A percentile compares a stretch with the other conserved stretches of the same genome.
Evolutionary conservation across 768 basidiomycete genomes (phyloP).

Genomic region (Pulveroboletus sp.): DNA sequence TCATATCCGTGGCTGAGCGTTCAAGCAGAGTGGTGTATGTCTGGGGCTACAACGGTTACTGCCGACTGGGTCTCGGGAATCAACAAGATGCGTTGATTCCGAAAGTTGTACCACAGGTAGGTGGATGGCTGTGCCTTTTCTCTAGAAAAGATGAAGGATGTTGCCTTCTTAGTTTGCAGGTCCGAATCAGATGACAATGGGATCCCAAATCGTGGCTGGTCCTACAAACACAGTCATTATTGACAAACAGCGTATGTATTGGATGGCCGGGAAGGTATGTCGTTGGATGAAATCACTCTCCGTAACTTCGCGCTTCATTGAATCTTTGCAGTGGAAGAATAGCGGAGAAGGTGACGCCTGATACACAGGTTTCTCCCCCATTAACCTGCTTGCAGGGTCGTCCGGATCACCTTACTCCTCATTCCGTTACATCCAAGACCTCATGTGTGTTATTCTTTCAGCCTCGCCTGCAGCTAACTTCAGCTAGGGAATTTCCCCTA

Average conservation of each 20-base stretch:
- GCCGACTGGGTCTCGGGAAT: constrained; percentile 82
- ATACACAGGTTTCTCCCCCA: not conserved
- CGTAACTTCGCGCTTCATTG: not conserved
- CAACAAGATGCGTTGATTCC: constrained; percentile 80
- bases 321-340: constrained; percentile 74
- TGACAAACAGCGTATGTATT: constrained; percentile 83
- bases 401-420: constrained; percentile 83
- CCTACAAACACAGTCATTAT: constrained; percentile 81
- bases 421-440: constrained; percentile 83
- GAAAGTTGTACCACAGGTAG: constrained; percentile 75
- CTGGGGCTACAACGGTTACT: constrained; percentile 91
- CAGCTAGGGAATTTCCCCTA: constrained; percentile 3
- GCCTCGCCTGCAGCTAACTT: not conserved
- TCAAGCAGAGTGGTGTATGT: constrained; percentile 63
- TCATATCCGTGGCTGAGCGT: constrained; percentile 7
- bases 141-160: not conserved
- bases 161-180: constrained; percentile 61
- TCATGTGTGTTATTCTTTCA: constrained; percentile 50
- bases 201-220: constrained; percentile 65
- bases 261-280: constrained; percentile 75
- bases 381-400: constrained; percentile 56
- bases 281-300: not conserved
- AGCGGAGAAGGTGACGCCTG: constrained; percentile 74
- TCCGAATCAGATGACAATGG: constrained; percentile 59
- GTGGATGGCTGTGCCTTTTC: constrained; percentile 2